A percentile compares a stretch with the other conserved stretches of the same genome.
These are phyloP conservation scores for Aurifilum marmelostoma DNA, from an alignment of 2,329 filamentous ascomycete species.

Conservation along the genomic window DNA sequence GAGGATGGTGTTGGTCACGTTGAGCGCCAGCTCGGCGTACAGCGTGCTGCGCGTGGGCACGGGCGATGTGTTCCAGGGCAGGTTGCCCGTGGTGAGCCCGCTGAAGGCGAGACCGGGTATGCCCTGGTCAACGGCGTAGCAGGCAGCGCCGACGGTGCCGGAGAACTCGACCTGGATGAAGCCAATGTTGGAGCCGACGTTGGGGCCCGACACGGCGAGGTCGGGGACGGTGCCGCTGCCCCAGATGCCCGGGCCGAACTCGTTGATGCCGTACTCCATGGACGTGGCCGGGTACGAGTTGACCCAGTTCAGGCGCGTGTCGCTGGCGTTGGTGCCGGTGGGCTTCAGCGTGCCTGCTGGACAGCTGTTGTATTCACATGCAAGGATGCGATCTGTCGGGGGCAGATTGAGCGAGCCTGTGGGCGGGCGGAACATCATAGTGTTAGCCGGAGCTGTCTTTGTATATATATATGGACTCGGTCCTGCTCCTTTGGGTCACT, in stretches of 20 bases:
- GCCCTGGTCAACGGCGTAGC: constrained; percentile 57
- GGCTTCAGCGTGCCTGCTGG: constrained; percentile 54
- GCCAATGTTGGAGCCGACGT: constrained; percentile 59
- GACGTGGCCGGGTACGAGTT: constrained; percentile 71
- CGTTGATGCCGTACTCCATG: constrained; percentile 65
- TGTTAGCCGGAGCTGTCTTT: no score
- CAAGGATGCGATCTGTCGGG: constrained; percentile 49
- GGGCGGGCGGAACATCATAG: constrained; percentile 4
- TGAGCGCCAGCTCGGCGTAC: constrained; percentile 66
- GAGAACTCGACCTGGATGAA: constrained; percentile 61
- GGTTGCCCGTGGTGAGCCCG: constrained; percentile 52
- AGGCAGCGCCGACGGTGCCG: constrained; percentile 69
- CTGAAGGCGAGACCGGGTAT: constrained; percentile 73
- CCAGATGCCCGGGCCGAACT: constrained; percentile 58
- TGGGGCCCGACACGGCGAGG: constrained; percentile 68
- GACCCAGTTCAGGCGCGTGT: constrained; percentile 69
- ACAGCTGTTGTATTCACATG: constrained; percentile 68
- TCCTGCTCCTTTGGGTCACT: constrained; percentile 24
- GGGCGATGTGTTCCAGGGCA: constrained; percentile 58
- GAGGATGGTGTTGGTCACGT: constrained; percentile 59
- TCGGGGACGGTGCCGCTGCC: constrained; percentile 54
- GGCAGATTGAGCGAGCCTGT: constrained; percentile 57
- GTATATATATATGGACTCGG: background rate
- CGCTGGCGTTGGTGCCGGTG: constrained; percentile 58
- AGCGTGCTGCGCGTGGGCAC: constrained; percentile 57